phyloP scores from a whole-genome alignment of 805 yeast species.

The Ogataea pini region DNA sequence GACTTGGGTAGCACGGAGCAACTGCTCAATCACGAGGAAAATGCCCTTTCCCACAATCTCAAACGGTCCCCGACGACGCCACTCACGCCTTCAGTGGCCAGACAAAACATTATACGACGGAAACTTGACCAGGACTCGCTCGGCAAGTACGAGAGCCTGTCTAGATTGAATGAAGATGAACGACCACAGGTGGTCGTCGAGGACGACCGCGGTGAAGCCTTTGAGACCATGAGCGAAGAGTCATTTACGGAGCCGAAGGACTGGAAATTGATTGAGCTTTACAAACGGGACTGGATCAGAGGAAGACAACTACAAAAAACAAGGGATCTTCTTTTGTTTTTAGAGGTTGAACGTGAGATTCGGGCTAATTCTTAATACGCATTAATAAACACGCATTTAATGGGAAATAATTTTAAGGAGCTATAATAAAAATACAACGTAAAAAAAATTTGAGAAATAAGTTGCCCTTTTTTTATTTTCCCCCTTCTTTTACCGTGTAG shows the following conservation, averaged over 20 bases:
- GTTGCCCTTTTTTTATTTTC: constrained; percentile 2
- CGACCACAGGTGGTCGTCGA: neutral
- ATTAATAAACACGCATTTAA: constrained; percentile 1
- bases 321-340: constrained; percentile 20
- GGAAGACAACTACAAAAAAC: constrained; percentile 13
- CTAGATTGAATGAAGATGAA: neutral
- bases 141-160: constrained; percentile 5
- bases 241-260: neutral
- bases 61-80: constrained; percentile 38
- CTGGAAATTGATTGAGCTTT: constrained; percentile 8
- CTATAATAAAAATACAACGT: neutral
- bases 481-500: neutral
- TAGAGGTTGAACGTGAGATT: constrained; percentile 25
- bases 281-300: constrained; percentile 24
- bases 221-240: neutral
- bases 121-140: constrained; percentile 17
- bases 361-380: neutral
- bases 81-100: constrained; percentile 31
- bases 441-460: constrained; percentile 3
- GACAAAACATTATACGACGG: constrained; percentile 29
- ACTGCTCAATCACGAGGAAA: neutral
- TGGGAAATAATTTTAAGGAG: neutral
- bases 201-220: neutral
- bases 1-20: neutral
- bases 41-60: constrained; percentile 6